Evolutionary conservation across 352 stramenopile genomes (phyloP).

Genomic region (Phytophthora syringae): DNA sequence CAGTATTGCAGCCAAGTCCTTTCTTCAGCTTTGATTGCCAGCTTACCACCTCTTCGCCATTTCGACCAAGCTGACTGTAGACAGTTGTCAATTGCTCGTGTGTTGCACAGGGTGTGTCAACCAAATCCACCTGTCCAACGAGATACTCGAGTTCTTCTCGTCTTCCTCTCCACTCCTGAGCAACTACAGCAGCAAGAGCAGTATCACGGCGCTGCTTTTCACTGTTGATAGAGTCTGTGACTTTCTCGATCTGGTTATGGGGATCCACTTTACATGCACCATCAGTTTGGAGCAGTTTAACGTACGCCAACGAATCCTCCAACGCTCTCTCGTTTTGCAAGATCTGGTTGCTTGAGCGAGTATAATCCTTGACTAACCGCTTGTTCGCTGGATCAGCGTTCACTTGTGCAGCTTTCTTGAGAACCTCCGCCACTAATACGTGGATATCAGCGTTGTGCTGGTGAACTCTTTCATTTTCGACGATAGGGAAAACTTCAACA

Average conservation of each 20-base stretch:
- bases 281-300: conserved; percentile 1
- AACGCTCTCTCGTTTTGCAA: conserved; percentile 12
- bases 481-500: neutral
- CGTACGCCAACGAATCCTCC: conserved; percentile 11
- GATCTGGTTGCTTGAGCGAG: conserved; percentile 10
- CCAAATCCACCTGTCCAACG: neutral
- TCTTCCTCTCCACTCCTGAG: conserved; percentile 3
- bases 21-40: conserved; percentile 8
- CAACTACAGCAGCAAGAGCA: conserved; percentile 7
- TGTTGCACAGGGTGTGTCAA: neutral
- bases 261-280: neutral
- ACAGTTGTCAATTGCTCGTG: conserved; percentile 4
- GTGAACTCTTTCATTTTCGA: neutral
- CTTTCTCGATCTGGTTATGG: neutral
- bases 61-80: neutral
- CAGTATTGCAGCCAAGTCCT: neutral
- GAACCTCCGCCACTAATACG: neutral
- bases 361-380: conserved; percentile 15
- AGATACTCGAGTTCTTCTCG: neutral
- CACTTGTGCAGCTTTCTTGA: neutral
- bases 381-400: conserved; percentile 5
- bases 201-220: conserved; percentile 12
- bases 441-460: neutral
- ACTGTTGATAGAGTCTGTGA: conserved; percentile 2
- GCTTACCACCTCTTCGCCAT: neutral